Conservation (phyloP, 179 eudicot genomes). For the Pouteria campechiana region DNA sequence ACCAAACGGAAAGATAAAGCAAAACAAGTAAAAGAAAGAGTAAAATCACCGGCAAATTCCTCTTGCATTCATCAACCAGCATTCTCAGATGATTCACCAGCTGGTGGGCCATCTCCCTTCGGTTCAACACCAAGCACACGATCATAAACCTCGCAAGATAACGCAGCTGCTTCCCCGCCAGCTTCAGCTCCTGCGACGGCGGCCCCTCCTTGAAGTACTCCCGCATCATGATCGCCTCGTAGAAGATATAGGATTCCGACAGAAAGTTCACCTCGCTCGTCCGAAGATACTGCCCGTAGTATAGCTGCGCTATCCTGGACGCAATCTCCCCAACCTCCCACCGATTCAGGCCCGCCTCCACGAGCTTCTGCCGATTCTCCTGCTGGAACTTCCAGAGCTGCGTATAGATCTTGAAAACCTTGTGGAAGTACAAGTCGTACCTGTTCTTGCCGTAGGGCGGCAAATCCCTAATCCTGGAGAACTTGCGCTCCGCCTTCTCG, state of each 20-base stretch:
- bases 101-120: slow-evolving; percentile 75
- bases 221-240: slow-evolving; percentile 77
- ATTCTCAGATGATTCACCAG: slow-evolving; percentile 65
- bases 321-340: slow-evolving; percentile 99
- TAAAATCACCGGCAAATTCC: slow-evolving; percentile 50
- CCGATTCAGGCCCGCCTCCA: slow-evolving; percentile 85
- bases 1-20: background rate
- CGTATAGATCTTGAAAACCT: slow-evolving; percentile 84
- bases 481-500: slow-evolving; percentile 78
- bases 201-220: slow-evolving; percentile 89
- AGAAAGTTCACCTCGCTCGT: slow-evolving; percentile 78
- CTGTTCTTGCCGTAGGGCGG: slow-evolving; percentile 72
- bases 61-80: slow-evolving; percentile 77
- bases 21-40: background rate
- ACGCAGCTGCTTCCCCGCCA: slow-evolving; percentile 72
- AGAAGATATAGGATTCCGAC: slow-evolving; percentile 87
- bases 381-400: slow-evolving; percentile 92
- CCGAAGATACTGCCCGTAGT: slow-evolving; percentile 93
- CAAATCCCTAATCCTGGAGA: slow-evolving; percentile 77
- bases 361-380: slow-evolving; percentile 82
- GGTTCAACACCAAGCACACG: slow-evolving; percentile 65
- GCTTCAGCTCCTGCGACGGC: slow-evolving; percentile 60
- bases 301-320: slow-evolving; percentile 84
- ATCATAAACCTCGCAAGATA: slow-evolving; percentile 80
- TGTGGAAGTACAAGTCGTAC: slow-evolving; percentile 80